Evolutionary conservation across 805 yeast genomes (phyloP).

Genomic region (Candida verbasci): DNA sequence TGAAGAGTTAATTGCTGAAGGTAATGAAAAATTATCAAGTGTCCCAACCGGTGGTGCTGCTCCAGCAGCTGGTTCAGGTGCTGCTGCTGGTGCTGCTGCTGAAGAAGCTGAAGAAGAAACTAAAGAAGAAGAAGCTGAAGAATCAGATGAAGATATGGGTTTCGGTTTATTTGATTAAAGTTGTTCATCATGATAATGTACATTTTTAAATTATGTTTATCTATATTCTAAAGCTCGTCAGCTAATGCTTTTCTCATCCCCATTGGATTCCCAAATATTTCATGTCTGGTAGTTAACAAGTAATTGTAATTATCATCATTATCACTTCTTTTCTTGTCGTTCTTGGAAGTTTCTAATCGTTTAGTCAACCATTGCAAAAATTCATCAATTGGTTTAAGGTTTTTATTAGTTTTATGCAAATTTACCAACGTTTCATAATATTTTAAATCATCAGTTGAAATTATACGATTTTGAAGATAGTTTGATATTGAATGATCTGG

Average conservation of each 20-base stretch:
- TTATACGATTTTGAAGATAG: conserved; percentile 26
- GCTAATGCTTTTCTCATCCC: conserved; percentile 59
- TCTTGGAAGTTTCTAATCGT: conserved; percentile 27
- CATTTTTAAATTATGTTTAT: too few species aligned
- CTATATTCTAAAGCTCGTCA: conserved; percentile 37
- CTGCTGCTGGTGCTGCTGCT: conserved; percentile 47
- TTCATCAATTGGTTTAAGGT: conserved; percentile 25
- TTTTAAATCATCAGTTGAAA: conserved; percentile 30
- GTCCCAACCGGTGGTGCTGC: conserved; percentile 95
- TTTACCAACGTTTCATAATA: conserved; percentile 27
- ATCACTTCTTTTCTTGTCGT: conserved; percentile 24
- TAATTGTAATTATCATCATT: conserved; percentile 22
- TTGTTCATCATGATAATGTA: too few species aligned
- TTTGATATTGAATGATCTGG: conserved; percentile 31
- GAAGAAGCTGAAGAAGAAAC: conserved; percentile 64
- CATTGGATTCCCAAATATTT: conserved; percentile 72
- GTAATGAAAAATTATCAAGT: conserved; percentile 92
- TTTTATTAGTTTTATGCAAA: conserved; percentile 26
- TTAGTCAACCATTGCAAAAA: conserved; percentile 64
- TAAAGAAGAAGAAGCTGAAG: conserved; percentile 61
- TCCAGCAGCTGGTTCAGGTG: conserved; percentile 65
- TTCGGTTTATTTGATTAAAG: conserved; percentile 96
- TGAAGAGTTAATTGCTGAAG: conserved; percentile 89
- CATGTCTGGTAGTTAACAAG: conserved; percentile 48
- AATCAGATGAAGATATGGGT: conserved; percentile 80